These are phyloP conservation scores for Francoa sonchifolia DNA, from an alignment of 441 rosid species.

Conservation along the genomic window DNA sequence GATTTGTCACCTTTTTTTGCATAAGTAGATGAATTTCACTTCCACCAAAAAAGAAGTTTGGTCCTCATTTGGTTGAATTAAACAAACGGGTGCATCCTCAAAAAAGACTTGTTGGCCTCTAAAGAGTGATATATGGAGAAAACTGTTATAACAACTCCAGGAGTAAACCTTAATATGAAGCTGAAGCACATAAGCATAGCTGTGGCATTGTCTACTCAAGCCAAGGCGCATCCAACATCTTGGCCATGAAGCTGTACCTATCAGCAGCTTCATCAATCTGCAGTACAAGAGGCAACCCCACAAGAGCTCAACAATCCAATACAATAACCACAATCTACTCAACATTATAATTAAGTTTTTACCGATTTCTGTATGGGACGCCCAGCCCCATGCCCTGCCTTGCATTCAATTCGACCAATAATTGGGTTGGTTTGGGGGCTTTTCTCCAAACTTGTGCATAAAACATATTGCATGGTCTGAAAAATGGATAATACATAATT, in stretches of 20 bases:
- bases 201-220: slow-evolving; percentile 28
- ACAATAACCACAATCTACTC: background rate
- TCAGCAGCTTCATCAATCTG: slow-evolving; percentile 87
- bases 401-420: slow-evolving; percentile 75
- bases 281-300: background rate
- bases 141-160: no score
- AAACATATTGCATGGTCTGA: slow-evolving; percentile 74
- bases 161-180: no score
- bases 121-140: no score
- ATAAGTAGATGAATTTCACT: no score
- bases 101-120: no score
- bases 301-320: background rate
- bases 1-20: no score
- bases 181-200: no score
- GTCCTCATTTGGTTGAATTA: no score
- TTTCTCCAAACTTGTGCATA: slow-evolving; percentile 70
- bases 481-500: background rate
- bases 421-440: slow-evolving; percentile 84
- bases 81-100: no score
- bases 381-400: slow-evolving; percentile 91
- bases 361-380: slow-evolving; percentile 85
- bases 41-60: no score
- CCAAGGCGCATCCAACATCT: slow-evolving; percentile 66
- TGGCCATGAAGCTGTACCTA: slow-evolving; percentile 79
- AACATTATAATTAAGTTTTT: slow-evolving; percentile 3